Conservation (phyloP, 2,329 filamentous ascomycete genomes). For the Colletotrichum aenigma region DNA sequence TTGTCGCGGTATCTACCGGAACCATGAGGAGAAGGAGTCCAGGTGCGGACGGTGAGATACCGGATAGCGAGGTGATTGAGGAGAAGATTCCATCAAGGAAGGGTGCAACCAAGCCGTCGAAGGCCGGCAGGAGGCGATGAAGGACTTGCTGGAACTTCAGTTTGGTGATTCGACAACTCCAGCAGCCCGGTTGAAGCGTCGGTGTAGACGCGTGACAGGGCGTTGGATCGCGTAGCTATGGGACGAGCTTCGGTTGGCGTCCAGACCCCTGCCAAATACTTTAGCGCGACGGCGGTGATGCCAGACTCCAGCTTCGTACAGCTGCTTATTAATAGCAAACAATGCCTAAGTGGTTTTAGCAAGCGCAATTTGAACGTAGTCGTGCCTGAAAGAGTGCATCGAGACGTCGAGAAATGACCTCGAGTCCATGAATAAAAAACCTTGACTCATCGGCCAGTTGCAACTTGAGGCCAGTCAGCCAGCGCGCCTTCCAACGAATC, state of each 20-base stretch:
- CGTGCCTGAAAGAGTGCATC: neutral
- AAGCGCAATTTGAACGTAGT: neutral
- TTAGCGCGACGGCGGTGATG: constrained; percentile 6
- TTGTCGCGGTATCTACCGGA: constrained; percentile 70
- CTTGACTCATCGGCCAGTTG: neutral
- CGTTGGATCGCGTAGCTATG: constrained; percentile 12
- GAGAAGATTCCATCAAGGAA: constrained; percentile 48
- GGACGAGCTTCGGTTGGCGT: constrained; percentile 13
- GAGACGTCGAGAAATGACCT: neutral
- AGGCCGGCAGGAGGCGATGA: constrained; percentile 11
- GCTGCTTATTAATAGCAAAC: neutral
- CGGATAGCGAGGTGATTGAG: constrained; percentile 59
- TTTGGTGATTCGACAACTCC: neutral
- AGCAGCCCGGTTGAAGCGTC: neutral
- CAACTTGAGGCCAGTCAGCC: neutral
- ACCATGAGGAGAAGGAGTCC: constrained; percentile 89
- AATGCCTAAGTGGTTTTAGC: neutral
- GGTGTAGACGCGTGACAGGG: neutral
- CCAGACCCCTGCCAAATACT: neutral
- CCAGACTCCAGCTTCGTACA: neutral
- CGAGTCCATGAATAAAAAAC: neutral
- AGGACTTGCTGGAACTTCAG: neutral
- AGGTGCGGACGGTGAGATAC: constrained; percentile 67
- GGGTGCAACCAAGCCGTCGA: constrained; percentile 21
- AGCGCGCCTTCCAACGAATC: neutral